Evolutionary conservation across 371 early-diverging fungal genomes (phyloP).

Genomic region (Mortierella polycephala): DNA sequence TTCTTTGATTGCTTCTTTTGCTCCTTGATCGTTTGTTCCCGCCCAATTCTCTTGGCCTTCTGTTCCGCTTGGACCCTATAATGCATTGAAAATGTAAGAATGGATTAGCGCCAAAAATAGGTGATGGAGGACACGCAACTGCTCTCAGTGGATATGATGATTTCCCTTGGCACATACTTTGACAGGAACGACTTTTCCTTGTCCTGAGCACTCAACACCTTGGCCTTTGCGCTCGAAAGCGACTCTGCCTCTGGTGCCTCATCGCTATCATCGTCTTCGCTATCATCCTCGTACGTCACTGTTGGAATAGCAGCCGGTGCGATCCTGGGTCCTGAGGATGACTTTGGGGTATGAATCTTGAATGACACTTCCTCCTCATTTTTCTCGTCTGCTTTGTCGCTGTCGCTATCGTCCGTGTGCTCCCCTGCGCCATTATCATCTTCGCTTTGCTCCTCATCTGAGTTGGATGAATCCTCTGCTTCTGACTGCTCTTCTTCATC

Average conservation of each 20-base stretch:
- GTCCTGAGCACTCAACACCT: constrained; percentile 38
- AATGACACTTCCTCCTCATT: constrained; percentile 43
- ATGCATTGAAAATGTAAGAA: background rate
- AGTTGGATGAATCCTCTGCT: constrained; percentile 25
- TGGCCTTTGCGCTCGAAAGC: constrained; percentile 47
- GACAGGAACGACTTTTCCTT: constrained; percentile 49
- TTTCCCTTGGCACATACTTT: constrained; percentile 46
- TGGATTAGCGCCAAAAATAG: background rate
- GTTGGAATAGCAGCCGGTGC: constrained; percentile 33
- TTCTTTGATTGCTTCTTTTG: constrained; percentile 46
- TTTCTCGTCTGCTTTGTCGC: no score
- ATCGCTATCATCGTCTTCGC: constrained; percentile 39
- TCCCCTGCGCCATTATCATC: constrained; percentile 11
- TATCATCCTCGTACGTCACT: constrained; percentile 41
- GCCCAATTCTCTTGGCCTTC: constrained; percentile 48
- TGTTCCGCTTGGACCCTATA: constrained; percentile 50
- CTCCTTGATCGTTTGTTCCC: constrained; percentile 46
- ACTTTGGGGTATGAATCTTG: constrained; percentile 53
- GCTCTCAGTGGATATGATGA: background rate
- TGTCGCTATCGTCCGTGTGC: constrained; percentile 4
- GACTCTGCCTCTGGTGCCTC: constrained; percentile 52
- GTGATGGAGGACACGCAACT: background rate
- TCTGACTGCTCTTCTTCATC: constrained; percentile 7
- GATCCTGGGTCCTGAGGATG: constrained; percentile 17
- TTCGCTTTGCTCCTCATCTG: constrained; percentile 30